Base-by-base conservation (phyloP, 345 rosid species). In the Eucalyptus globulus region DNA sequence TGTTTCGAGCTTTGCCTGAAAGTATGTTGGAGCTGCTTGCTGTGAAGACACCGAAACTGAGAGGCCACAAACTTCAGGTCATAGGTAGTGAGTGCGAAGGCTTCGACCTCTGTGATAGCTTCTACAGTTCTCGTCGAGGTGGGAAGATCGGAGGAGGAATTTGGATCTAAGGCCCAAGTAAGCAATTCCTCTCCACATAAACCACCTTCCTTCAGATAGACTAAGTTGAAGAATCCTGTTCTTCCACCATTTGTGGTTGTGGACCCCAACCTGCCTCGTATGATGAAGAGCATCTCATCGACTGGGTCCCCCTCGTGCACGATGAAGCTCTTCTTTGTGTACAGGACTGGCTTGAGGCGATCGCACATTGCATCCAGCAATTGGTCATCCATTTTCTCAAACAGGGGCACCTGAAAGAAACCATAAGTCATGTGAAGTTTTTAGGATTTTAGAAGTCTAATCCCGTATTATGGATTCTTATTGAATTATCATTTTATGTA, bases 161-260 rank as follows among this genome's bases (percentile, higher is more conserved):
- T 95, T 67, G 96, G 96, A 92, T 94, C 96, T 91, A 95, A 85
- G 11, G 96, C 96, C 97, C 98, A 92, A 17, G 96, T 93, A 29
- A 96, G 96, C 89, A 95, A 94, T 87, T 92, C 97, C 62, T 96
- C 99, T 29, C 97, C 97, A 58, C 96, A 94, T 85, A 96, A 96
- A 86, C 96, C 97, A 56, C 96, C 95, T 2, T 94, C 93, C 26
- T 94, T 93, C 12, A 96, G 92, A 72, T 89, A 76, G 60, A 62
- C 96, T 27, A 93, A 90, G 40, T 94, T 95, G 88, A 95, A 95
- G 91, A 97, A 96, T 9, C 94, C 95, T 1, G 93, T 90, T 65
- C 96, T 90, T 53, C 97, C 98, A 51, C 99, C 98, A 89, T 95
- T 93, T 1, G 98, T 96, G 67, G 98, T 95, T 72, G 89, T 91